Conservation (phyloP, 805 yeast genomes). For the Candida lessepsii region DNA sequence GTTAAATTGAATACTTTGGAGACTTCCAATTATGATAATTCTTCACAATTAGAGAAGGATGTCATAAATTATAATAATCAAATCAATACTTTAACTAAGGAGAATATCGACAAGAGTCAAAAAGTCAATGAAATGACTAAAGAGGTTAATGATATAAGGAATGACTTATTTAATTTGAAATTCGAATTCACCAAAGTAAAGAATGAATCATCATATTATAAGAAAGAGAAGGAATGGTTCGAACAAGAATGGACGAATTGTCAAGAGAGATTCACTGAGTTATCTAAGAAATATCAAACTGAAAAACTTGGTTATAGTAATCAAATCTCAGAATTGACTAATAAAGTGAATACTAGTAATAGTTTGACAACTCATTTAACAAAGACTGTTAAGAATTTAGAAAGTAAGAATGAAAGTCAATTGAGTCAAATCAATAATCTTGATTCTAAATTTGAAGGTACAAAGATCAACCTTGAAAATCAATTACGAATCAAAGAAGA, state of each 20-base stretch:
- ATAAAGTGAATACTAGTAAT: slow-evolving; percentile 25
- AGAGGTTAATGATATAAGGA: slow-evolving; percentile 36
- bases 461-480: slow-evolving; percentile 41
- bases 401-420: slow-evolving; percentile 38
- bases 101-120: slow-evolving; percentile 37
- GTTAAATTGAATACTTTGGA: slow-evolving; percentile 15
- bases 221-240: slow-evolving; percentile 40
- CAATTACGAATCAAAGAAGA: slow-evolving; percentile 56
- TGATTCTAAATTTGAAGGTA: slow-evolving; percentile 38
- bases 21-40: slow-evolving; percentile 7
- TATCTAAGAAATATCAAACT: slow-evolving; percentile 38
- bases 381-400: slow-evolving; percentile 45
- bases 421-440: slow-evolving; percentile 19
- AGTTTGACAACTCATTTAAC: slow-evolving; percentile 40
- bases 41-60: slow-evolving; percentile 22
- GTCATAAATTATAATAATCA: slow-evolving; percentile 27
- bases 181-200: slow-evolving; percentile 32
- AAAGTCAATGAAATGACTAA: slow-evolving; percentile 33
- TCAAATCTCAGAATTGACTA: slow-evolving; percentile 26
- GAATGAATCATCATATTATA: slow-evolving; percentile 34
- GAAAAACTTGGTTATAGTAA: slow-evolving; percentile 31
- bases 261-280: slow-evolving; percentile 37
- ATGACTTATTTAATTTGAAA: slow-evolving; percentile 35
- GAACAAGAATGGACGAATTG: slow-evolving; percentile 35
- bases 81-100: slow-evolving; percentile 27